These are phyloP conservation scores for Nakazawaea wickerhamii DNA, from an alignment of 805 yeast genomes.

Conservation along the genomic window DNA sequence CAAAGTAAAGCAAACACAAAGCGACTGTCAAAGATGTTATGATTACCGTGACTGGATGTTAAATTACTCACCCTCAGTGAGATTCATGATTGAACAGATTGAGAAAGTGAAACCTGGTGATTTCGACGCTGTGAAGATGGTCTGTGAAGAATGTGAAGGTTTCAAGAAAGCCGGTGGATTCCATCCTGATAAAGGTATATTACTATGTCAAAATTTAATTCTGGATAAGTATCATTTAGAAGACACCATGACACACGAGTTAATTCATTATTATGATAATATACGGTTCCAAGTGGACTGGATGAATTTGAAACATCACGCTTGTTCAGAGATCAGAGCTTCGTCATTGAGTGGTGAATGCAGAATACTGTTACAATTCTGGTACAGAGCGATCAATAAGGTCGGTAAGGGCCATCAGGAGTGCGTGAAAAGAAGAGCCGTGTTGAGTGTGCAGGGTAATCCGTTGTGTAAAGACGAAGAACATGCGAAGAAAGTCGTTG, in stretches of 20 bases:
- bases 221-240: conserved; percentile 74
- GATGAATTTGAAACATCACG: conserved; percentile 83
- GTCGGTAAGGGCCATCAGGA: conserved; percentile 82
- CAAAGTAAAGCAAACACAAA: conserved; percentile 35
- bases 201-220: conserved; percentile 81
- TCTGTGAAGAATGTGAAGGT: conserved; percentile 82
- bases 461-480: conserved; percentile 71
- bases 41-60: conserved; percentile 78
- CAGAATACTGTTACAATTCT: conserved; percentile 79
- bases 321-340: conserved; percentile 95
- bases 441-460: conserved; percentile 76
- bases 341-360: conserved; percentile 93
- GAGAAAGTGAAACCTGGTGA: conserved; percentile 50
- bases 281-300: conserved; percentile 85
- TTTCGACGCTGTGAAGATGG: conserved; percentile 45
- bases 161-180: conserved; percentile 81
- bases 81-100: conserved; percentile 82
- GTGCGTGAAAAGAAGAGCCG: conserved; percentile 87
- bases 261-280: conserved; percentile 91
- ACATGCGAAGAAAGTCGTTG: conserved; percentile 74
- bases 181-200: conserved; percentile 82
- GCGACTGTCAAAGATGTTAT: conserved; percentile 65
- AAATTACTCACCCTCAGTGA: conserved; percentile 74
- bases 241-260: conserved; percentile 88
- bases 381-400: conserved; percentile 36